phyloP scores from a whole-genome alignment of 1,284 basidiomycete genomes.

The Pseudozyma pruni region DNA sequence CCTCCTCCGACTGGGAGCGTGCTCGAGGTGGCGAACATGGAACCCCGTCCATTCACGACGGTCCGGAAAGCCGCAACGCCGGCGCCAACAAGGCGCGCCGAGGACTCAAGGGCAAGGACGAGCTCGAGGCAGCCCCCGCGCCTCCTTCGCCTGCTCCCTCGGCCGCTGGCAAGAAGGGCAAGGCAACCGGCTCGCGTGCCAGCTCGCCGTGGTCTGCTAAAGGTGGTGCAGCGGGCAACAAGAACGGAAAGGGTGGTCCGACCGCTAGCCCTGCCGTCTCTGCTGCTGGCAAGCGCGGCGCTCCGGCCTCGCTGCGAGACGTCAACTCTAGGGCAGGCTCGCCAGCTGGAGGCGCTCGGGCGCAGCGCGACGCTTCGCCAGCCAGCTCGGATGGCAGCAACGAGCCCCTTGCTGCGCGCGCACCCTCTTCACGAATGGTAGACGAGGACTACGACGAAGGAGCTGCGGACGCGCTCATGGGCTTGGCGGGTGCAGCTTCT shows the following conservation, averaged over 20 bases:
- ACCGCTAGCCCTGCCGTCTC: not conserved
- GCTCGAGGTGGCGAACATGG: slow-evolving; percentile 24
- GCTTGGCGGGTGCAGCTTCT: slow-evolving; percentile 64
- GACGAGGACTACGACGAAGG: slow-evolving; percentile 66
- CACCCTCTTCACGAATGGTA: slow-evolving; percentile 47
- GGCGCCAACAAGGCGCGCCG: slow-evolving; percentile 32
- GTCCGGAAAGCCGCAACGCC: slow-evolving; percentile 15
- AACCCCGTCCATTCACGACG: slow-evolving; percentile 20
- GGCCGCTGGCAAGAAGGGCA: slow-evolving; percentile 43
- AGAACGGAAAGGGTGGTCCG: slow-evolving; percentile 24
- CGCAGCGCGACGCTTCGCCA: slow-evolving; percentile 37
- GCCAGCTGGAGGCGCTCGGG: slow-evolving; percentile 17
- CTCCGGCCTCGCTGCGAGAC: slow-evolving; percentile 21
- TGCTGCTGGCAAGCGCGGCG: slow-evolving; percentile 22
- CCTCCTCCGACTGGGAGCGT: slow-evolving; percentile 45
- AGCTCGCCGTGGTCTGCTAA: slow-evolving; percentile 48
- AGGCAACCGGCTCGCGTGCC: slow-evolving; percentile 37
- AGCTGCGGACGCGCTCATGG: slow-evolving; percentile 66
- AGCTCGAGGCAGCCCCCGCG: slow-evolving; percentile 28
- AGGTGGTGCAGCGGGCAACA: slow-evolving; percentile 22
- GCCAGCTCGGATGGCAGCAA: slow-evolving; percentile 57
- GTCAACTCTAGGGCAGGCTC: slow-evolving; percentile 24
- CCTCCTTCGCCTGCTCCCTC: slow-evolving; percentile 45
- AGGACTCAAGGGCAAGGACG: slow-evolving; percentile 42
- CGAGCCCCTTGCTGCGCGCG: slow-evolving; percentile 46